These are phyloP conservation scores for Zizania latifolia DNA, from an alignment of 176 grass and related monocot species.

Conservation along the genomic window DNA sequence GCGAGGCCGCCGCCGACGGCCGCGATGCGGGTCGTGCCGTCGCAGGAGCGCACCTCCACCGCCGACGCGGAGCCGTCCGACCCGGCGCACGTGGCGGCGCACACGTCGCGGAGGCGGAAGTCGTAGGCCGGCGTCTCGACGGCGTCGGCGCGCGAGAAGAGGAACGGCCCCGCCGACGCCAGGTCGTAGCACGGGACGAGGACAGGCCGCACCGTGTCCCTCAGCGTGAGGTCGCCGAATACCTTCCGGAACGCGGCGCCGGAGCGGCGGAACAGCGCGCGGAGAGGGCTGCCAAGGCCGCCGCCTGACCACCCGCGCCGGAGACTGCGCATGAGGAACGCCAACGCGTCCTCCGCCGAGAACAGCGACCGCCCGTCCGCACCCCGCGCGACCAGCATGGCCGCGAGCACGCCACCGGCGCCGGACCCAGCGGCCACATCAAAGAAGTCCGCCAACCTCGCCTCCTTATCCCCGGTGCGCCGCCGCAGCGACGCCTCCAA, in stretches of 20 bases:
- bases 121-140: slow-evolving; percentile 60
- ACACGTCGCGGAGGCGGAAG: slow-evolving; percentile 75
- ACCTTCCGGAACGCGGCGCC: slow-evolving; percentile 35
- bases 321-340: slow-evolving; percentile 46
- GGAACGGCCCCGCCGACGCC: slow-evolving; percentile 56
- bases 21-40: slow-evolving; percentile 59
- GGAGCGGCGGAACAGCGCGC: slow-evolving; percentile 41
- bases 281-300: slow-evolving; percentile 14
- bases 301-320: slow-evolving; percentile 22
- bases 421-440: slow-evolving; percentile 82
- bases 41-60: slow-evolving; percentile 51
- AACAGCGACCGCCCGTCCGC: slow-evolving; percentile 53
- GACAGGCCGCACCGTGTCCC: slow-evolving; percentile 65
- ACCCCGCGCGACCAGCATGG: slow-evolving; percentile 69
- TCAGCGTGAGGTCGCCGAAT: slow-evolving; percentile 67
- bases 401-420: slow-evolving; percentile 76
- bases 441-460: slow-evolving; percentile 71
- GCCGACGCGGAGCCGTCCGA: slow-evolving; percentile 11
- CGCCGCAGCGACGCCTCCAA: slow-evolving; percentile 65
- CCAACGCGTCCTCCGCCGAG: slow-evolving; percentile 71
- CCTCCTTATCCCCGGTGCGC: slow-evolving; percentile 45
- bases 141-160: slow-evolving; percentile 90
- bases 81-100: slow-evolving; percentile 68
- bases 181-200: slow-evolving; percentile 92
- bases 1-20: slow-evolving; percentile 68